phyloP scores from a whole-genome alignment of 192 early-diverging fungal genomes.

The Coemansia sp. region DNA sequence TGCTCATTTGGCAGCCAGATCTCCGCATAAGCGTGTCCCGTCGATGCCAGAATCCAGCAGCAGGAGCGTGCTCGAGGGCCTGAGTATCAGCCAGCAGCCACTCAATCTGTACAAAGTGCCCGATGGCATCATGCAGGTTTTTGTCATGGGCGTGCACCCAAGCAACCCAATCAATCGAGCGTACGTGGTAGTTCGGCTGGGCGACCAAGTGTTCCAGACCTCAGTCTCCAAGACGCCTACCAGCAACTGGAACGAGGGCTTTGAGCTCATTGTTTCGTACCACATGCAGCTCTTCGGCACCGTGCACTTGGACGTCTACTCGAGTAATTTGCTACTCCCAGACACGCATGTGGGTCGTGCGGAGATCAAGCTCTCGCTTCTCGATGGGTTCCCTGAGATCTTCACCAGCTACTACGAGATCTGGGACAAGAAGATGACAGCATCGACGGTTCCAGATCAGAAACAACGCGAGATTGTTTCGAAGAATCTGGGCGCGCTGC shows the following conservation, averaged over 20 bases:
- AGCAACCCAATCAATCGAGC: constrained; percentile 60
- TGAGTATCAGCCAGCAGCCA: constrained; percentile 50
- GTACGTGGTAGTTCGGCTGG: constrained; percentile 65
- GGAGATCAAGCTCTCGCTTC: constrained; percentile 61
- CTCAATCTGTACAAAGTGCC: constrained; percentile 54
- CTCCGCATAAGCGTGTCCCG: constrained; percentile 14
- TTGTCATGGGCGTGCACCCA: constrained; percentile 59
- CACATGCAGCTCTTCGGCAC: constrained; percentile 77
- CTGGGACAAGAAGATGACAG: constrained; percentile 68
- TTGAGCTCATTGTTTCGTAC: constrained; percentile 66
- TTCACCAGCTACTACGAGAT: constrained; percentile 76
- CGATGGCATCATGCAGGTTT: constrained; percentile 59
- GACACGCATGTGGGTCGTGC: constrained; percentile 68
- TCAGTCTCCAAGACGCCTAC: constrained; percentile 57
- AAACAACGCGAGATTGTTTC: constrained; percentile 56
- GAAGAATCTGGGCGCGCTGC: constrained; percentile 67
- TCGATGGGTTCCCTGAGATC: constrained; percentile 65
- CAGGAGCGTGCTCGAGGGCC: constrained; percentile 32
- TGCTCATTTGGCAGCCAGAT: neutral
- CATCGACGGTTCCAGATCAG: constrained; percentile 61
- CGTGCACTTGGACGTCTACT: constrained; percentile 67
- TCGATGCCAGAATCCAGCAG: constrained; percentile 24
- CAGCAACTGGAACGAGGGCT: constrained; percentile 71
- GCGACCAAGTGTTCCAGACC: constrained; percentile 66
- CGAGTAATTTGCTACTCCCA: constrained; percentile 59